Conservation (phyloP, 2,329 filamentous ascomycete genomes). For the Fusarium subglutinans region DNA sequence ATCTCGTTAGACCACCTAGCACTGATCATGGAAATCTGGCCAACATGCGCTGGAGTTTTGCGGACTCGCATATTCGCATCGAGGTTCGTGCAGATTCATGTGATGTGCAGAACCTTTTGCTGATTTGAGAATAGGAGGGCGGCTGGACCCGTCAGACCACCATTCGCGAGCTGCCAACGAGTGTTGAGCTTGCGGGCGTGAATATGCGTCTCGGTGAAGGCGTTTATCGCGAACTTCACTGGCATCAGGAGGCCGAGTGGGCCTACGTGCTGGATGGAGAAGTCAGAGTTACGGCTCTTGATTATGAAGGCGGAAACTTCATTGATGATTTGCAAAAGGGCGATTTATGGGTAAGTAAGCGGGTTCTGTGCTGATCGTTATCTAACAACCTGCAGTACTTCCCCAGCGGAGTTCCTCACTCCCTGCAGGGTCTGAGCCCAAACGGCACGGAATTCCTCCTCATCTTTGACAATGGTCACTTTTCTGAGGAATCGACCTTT, state of each 20-base stretch:
- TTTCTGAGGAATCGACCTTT: conserved; percentile 74
- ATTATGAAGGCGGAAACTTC: conserved; percentile 79
- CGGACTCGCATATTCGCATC: conserved; percentile 70
- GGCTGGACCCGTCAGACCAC: conserved; percentile 83
- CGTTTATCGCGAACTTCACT: conserved; percentile 80
- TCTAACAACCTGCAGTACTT: conserved; percentile 63
- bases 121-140: conserved; percentile 63
- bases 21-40: conserved; percentile 76
- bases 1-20: conserved; percentile 75
- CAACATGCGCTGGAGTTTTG: conserved; percentile 79
- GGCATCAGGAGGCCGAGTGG: conserved; percentile 85
- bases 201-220: conserved; percentile 81
- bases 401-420: conserved; percentile 79
- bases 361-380: fast-evolving
- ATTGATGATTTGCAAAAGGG: conserved; percentile 80
- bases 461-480: conserved; percentile 60
- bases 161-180: conserved; percentile 69
- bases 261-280: conserved; percentile 76
- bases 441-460: conserved; percentile 65
- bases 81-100: conserved; percentile 56
- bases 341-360: conserved; percentile 63
- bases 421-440: conserved; percentile 74
- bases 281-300: conserved; percentile 76
- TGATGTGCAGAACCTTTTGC: background rate
- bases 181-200: conserved; percentile 77